Evolutionary conservation across 352 stramenopile genomes (phyloP).

Genomic region (Phytopythium sindhum): DNA sequence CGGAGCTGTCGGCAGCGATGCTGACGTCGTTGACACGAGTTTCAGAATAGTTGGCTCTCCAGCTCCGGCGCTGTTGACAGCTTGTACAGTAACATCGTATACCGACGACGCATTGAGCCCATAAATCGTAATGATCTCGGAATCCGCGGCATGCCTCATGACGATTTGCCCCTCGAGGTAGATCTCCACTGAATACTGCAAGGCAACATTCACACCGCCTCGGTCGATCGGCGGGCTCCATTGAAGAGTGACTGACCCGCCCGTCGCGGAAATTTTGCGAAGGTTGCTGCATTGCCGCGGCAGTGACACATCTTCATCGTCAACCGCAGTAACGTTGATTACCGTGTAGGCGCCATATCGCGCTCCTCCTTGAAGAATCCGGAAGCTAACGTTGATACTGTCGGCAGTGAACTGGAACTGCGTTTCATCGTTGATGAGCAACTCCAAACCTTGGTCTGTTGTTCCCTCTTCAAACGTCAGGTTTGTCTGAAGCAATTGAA

Average conservation of each 20-base stretch:
- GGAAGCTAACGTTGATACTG: conserved; percentile 35
- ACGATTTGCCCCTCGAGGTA: conserved; percentile 6
- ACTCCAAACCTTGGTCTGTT: conserved; percentile 12
- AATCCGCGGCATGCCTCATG: conserved; percentile 1
- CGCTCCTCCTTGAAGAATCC: conserved; percentile 31
- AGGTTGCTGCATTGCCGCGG: conserved; percentile 40
- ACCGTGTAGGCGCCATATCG: conserved; percentile 14
- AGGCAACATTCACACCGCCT: conserved; percentile 20
- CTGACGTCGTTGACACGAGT: conserved; percentile 21
- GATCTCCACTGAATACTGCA: conserved; percentile 33
- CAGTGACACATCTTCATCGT: conserved; percentile 52
- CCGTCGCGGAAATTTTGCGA: conserved; percentile 19
- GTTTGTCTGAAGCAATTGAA: conserved; percentile 24
- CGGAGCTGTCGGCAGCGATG: conserved; percentile 27
- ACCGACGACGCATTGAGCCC: conserved; percentile 42
- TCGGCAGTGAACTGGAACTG: conserved; percentile 41
- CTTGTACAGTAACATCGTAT: conserved; percentile 34
- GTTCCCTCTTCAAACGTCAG: conserved; percentile 33
- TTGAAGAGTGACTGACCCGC: conserved; percentile 34
- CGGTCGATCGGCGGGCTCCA: conserved; percentile 42
- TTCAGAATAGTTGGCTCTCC: conserved; percentile 17
- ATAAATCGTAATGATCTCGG: conserved; percentile 24
- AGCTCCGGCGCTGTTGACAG: conserved; percentile 27
- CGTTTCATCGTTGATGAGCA: conserved; percentile 36
- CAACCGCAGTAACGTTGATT: conserved; percentile 34